These are phyloP conservation scores for Calonectria pseudoturangicola DNA, from an alignment of 2,329 filamentous ascomycete genomes.

Conservation along the genomic window DNA sequence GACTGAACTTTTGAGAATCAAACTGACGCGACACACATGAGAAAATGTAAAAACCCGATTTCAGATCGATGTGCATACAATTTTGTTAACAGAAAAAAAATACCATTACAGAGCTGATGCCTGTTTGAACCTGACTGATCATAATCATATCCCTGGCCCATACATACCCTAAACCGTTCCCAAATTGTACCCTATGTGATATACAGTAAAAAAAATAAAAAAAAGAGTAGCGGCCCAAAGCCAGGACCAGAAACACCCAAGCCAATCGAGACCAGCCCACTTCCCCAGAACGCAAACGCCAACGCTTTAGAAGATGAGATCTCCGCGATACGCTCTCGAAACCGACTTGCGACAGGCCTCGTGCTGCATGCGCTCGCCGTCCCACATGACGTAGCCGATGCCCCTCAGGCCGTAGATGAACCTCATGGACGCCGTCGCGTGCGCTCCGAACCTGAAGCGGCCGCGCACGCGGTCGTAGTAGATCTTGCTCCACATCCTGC, in stretches of 20 bases:
- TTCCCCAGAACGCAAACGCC: neutral
- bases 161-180: constrained; percentile 10
- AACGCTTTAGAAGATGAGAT: constrained; percentile 39
- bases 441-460: constrained; percentile 44
- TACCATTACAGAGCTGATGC: neutral
- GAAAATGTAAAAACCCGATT: neutral
- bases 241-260: too few relatives aligned
- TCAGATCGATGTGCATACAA: too few relatives aligned
- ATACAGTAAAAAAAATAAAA: neutral
- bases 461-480: constrained; percentile 45
- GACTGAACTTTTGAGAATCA: neutral
- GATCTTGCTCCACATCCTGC: constrained; percentile 46
- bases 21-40: neutral
- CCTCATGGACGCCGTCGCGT: constrained; percentile 46
- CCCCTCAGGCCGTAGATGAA: constrained; percentile 46
- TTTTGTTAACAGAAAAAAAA: neutral
- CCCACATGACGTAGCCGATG: constrained; percentile 51
- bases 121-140: neutral
- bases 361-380: constrained; percentile 45
- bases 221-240: neutral
- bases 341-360: constrained; percentile 43
- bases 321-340: constrained; percentile 47
- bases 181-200: neutral
- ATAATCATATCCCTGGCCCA: constrained; percentile 3
- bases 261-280: too few relatives aligned